A percentile compares a stretch with the other conserved stretches of the same genome.
Conservation (phyloP, 345 rosid species). For the Aquilaria sinensis region DNA sequence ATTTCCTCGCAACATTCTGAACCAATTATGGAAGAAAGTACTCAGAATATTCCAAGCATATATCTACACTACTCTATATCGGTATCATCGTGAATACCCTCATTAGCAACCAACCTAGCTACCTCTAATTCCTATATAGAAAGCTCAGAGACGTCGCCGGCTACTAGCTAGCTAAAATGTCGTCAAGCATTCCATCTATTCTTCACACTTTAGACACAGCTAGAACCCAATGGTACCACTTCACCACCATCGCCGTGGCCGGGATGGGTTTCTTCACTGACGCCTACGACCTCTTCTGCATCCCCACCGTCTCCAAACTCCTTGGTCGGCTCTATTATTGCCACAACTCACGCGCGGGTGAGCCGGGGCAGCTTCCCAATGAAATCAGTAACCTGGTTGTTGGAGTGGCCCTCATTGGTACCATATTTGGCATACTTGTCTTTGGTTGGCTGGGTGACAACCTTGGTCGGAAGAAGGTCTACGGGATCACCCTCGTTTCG, state of each 20-base stretch:
- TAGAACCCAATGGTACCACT: slow-evolving; percentile 50
- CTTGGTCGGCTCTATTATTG: slow-evolving; percentile 18
- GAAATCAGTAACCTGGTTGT: slow-evolving; percentile 16
- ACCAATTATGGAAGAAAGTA: no score
- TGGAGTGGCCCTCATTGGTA: slow-evolving; percentile 35
- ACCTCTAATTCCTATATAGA: no score
- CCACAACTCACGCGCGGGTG: slow-evolving; percentile 32
- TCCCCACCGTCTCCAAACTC: slow-evolving; percentile 31
- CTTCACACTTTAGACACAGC: slow-evolving; percentile 44
- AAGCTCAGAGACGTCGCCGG: no score
- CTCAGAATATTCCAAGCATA: no score
- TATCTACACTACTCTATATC: no score
- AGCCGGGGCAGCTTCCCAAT: not conserved
- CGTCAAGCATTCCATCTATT: not conserved
- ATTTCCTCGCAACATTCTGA: no score
- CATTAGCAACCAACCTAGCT: no score
- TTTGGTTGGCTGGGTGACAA: slow-evolving; percentile 50
- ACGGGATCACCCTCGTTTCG: slow-evolving; percentile 32
- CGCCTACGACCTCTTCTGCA: slow-evolving; percentile 59
- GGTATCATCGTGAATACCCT: no score
- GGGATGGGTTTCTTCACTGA: slow-evolving; percentile 69
- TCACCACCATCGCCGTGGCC: slow-evolving; percentile 54
- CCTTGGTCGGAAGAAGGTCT: slow-evolving; percentile 32
- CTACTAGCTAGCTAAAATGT: no score
- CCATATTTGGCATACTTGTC: slow-evolving; percentile 40